Conservation (phyloP, 495 filamentous ascomycete genomes). For the Aspergillus bridgeri region DNA sequence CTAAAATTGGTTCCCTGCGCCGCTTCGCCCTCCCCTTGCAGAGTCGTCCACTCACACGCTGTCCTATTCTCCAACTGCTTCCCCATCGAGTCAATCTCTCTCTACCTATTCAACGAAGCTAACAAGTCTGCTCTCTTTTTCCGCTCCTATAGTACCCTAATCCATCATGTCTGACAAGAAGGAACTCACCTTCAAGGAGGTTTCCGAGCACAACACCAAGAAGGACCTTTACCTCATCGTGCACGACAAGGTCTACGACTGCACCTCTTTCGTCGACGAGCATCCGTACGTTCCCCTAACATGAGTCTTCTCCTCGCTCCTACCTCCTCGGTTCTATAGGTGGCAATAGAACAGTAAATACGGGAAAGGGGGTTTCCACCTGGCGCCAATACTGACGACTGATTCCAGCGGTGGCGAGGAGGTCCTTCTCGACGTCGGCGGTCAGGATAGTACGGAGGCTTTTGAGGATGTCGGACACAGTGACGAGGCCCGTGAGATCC, state of each 20-base stretch:
- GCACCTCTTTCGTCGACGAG: slow-evolving; percentile 88
- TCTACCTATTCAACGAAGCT: slow-evolving; percentile 2
- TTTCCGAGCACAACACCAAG: slow-evolving; percentile 86
- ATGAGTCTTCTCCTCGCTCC: background rate
- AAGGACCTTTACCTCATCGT: slow-evolving; percentile 92
- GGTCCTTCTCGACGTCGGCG: slow-evolving; percentile 92
- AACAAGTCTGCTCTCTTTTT: background rate
- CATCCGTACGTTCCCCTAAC: slow-evolving; percentile 78
- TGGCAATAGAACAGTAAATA: background rate
- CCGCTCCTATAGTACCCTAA: background rate
- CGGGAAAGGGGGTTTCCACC: background rate
- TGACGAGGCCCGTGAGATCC: slow-evolving; percentile 95
- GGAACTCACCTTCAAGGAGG: slow-evolving; percentile 79
- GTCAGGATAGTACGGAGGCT: slow-evolving; percentile 95
- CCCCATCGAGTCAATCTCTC: background rate
- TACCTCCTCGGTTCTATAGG: background rate
- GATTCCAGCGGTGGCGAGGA: slow-evolving; percentile 87
- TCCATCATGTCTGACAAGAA: slow-evolving; percentile 57
- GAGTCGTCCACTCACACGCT: background rate
- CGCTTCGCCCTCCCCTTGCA: background rate
- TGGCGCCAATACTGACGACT: background rate
- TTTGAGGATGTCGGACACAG: slow-evolving; percentile 99
- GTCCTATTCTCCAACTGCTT: background rate
- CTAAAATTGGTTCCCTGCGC: background rate
- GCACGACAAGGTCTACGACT: slow-evolving; percentile 95